Conservation (phyloP, 306 rosid genomes). For the Quercus agrifolia region DNA sequence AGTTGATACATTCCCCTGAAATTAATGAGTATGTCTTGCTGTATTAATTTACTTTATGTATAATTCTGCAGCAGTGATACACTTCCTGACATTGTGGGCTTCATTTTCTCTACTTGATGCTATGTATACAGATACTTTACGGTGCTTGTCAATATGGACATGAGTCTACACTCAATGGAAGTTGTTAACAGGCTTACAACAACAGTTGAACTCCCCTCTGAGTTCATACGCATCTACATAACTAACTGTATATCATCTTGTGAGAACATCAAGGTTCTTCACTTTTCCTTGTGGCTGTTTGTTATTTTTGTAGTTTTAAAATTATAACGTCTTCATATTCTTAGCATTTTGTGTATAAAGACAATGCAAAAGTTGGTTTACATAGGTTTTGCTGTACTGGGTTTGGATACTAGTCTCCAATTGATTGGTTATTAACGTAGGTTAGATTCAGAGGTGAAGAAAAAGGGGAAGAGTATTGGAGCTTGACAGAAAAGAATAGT, state of each 20-base stretch:
- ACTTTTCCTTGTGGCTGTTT: slow-evolving; percentile 2
- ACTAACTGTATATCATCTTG: slow-evolving; percentile 96
- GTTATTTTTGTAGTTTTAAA: slow-evolving; percentile 6
- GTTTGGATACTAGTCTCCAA: background rate
- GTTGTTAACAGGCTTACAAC: slow-evolving; percentile 99
- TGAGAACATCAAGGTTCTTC: slow-evolving; percentile 86
- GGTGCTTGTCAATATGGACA: slow-evolving; percentile 96
- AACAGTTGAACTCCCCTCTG: slow-evolving; percentile 91
- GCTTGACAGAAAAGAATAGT: too few species aligned
- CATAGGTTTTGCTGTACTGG: background rate
- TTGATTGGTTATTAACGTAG: background rate
- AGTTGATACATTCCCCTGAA: slow-evolving; percentile 87
- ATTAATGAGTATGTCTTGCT: slow-evolving; percentile 67
- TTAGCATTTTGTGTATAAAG: too few species aligned
- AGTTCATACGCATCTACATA: slow-evolving; percentile 93
- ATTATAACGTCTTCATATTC: too few species aligned
- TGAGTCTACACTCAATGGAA: slow-evolving; percentile 99
- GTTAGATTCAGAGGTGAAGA: background rate
- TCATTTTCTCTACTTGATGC: slow-evolving; percentile 34
- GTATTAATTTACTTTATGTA: slow-evolving; percentile 7
- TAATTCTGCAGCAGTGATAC: slow-evolving; percentile 8
- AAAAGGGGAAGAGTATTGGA: too few species aligned
- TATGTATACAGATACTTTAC: slow-evolving; percentile 79
- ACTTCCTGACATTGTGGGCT: slow-evolving; percentile 9
- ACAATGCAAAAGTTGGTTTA: background rate